These are phyloP conservation scores for Rossbeevera mucosa DNA, from an alignment of 768 basidiomycete species.

Conservation along the genomic window DNA sequence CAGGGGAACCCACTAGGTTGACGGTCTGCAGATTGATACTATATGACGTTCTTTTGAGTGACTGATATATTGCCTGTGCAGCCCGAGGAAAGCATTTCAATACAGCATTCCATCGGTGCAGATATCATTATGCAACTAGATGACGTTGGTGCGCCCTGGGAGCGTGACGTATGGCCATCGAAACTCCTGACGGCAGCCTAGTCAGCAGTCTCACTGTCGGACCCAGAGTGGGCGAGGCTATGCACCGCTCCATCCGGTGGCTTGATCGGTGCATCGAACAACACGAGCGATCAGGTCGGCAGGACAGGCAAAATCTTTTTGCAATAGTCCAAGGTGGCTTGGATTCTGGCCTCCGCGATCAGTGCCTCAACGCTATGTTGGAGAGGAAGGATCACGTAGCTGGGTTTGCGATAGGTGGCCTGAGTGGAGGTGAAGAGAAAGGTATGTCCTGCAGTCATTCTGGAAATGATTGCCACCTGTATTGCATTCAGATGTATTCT, in stretches of 20 bases:
- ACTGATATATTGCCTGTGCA: conserved; percentile 24
- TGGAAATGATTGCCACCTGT: conserved; percentile 3
- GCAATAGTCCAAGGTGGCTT: conserved; percentile 91
- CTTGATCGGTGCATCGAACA: conserved; percentile 81
- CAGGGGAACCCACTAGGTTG: conserved; percentile 82
- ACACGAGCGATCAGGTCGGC: conserved; percentile 65
- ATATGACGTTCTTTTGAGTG: not conserved
- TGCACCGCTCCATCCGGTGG: conserved; percentile 86
- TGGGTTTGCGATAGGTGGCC: conserved; percentile 88
- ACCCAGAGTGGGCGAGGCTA: conserved; percentile 80
- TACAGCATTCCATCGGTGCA: conserved; percentile 86
- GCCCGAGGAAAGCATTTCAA: conserved; percentile 89
- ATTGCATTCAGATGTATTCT: conserved; percentile 62
- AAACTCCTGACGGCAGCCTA: conserved; percentile 23
- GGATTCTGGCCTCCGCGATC: conserved; percentile 62
- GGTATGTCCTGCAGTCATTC: conserved; percentile 38
- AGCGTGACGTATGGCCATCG: not conserved
- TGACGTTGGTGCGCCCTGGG: conserved; percentile 66
- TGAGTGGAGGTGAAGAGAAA: conserved; percentile 91
- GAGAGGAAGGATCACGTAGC: conserved; percentile 68
- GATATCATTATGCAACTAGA: conserved; percentile 96
- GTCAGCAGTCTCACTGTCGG: conserved; percentile 80
- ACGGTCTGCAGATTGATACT: conserved; percentile 44
- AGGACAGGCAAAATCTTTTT: conserved; percentile 74
- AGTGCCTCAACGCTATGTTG: conserved; percentile 80